Evolutionary conservation across 768 basidiomycete genomes (phyloP), one percentile per base, ranked within the genome.

Genomic region (Hypholoma fasciculare): DNA sequence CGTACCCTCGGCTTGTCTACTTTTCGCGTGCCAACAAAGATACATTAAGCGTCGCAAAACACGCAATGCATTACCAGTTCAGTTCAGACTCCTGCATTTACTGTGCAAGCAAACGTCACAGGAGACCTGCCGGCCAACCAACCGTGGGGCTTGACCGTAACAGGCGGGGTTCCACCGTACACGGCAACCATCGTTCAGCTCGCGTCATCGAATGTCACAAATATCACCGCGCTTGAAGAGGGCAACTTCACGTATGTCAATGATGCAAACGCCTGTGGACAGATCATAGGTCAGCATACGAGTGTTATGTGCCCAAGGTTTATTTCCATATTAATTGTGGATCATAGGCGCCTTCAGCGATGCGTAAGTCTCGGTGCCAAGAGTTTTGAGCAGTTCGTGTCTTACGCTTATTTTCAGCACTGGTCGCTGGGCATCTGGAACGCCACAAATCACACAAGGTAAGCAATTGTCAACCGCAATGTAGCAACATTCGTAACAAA

Each of bases 111-210:
- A 7, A 80, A 80, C 63, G 68, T 76, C 48, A 78, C 80, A 0
- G 63, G 61, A 8, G 63, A 61, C 8, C 54, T 82, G 2, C 57
- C 68, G 40, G 79, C 80, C 12, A 84, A 81, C 61, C 63, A 78
- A 37, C 76, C 77, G 2, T 82, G 81, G 81, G 76, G 78, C 3
- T 57, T 82, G 3, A 72, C 67, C 2, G 72, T 83, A 47, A 74
- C 66, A 11, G 81, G 78, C 7, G 80, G 79, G 11, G 67, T 68
- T 0, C 73, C 75, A 36, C 84, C 82, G 0, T 82, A 82, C 65
- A 74, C 61, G 13, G 58, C 82, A 16, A 76, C 75, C 0, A 57
- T 84, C 23, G 74, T 72, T 34, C 69, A 72, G 7, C 52, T 74
- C 34, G 69, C 72, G 49, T 76, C 78, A 0, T 69, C 74, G 0